phyloP scores from a whole-genome alignment of 495 filamentous ascomycete genomes.

The Trichocladium antarcticum region DNA sequence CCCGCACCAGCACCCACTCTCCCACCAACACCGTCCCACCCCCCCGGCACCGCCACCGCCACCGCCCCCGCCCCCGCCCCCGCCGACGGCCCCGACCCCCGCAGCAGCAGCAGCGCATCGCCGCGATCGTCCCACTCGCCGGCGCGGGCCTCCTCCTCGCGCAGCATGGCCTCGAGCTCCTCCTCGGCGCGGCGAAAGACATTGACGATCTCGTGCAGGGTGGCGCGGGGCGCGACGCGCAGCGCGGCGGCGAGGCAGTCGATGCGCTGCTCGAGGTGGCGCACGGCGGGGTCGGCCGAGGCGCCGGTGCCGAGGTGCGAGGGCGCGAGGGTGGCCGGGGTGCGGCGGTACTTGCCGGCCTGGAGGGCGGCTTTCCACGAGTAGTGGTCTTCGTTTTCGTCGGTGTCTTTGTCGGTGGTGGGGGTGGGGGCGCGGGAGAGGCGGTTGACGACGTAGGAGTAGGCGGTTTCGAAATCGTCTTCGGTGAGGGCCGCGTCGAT shows the following conservation, averaged over 20 bases:
- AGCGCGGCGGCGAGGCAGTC: slow-evolving; percentile 82
- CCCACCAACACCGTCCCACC: too few species aligned
- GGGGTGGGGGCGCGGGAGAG: slow-evolving; percentile 23
- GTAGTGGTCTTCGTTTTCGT: slow-evolving; percentile 76
- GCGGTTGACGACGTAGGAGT: slow-evolving; percentile 79
- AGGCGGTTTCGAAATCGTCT: slow-evolving; percentile 93
- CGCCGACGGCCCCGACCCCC: too few species aligned
- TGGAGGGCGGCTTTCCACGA: slow-evolving; percentile 88
- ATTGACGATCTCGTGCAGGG: slow-evolving; percentile 73
- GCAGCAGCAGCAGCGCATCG: slow-evolving; percentile 41
- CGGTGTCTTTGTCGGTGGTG: too few species aligned
- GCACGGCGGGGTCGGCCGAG: slow-evolving; percentile 45
- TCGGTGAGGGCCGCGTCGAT: slow-evolving; percentile 75
- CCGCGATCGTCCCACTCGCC: slow-evolving; percentile 59
- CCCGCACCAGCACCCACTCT: too few species aligned
- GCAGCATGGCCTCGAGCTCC: slow-evolving; percentile 58
- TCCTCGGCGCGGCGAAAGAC: slow-evolving; percentile 82
- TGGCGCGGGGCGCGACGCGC: slow-evolving; percentile 62
- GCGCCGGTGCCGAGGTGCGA: slow-evolving; percentile 43
- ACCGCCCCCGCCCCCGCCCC: too few species aligned
- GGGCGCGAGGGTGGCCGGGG: slow-evolving; percentile 32
- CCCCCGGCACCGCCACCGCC: slow-evolving; percentile 47
- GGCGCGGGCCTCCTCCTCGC: slow-evolving; percentile 63
- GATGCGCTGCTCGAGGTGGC: slow-evolving; percentile 70
- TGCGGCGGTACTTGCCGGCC: slow-evolving; percentile 66